Evolutionary conservation across 2,329 filamentous ascomycete genomes (phyloP).

Genomic region (Chaetomium globosum): DNA sequence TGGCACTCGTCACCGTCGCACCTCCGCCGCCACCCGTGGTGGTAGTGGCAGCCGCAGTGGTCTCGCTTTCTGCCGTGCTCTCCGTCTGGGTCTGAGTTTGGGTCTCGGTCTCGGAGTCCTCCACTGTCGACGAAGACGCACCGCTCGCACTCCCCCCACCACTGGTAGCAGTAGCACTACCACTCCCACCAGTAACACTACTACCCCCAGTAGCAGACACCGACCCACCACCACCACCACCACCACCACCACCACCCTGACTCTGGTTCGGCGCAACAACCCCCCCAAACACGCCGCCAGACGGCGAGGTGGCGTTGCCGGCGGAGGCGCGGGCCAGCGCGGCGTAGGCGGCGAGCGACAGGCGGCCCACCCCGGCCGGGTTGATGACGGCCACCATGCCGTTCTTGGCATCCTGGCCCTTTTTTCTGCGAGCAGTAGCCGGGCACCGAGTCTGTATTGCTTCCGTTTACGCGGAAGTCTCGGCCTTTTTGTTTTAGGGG

Average conservation of each 20-base stretch:
- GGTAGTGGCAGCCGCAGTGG: neutral
- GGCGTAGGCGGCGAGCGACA: conserved; percentile 31
- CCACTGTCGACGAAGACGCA: neutral
- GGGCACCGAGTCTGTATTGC: conserved; percentile 48
- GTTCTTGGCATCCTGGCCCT: conserved; percentile 49
- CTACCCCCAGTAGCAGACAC: neutral
- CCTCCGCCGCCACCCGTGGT: neutral
- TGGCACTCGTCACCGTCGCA: neutral
- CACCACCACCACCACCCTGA: neutral
- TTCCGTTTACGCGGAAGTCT: conserved; percentile 50
- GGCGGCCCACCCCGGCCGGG: conserved; percentile 18
- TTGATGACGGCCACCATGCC: conserved; percentile 54
- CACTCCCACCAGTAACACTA: neutral
- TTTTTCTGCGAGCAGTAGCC: conserved; percentile 49
- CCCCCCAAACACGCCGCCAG: conserved; percentile 30
- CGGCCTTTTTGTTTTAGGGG: conserved; percentile 11
- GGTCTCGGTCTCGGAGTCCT: neutral
- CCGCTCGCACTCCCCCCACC: neutral
- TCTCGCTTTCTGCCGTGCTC: neutral
- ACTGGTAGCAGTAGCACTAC: neutral
- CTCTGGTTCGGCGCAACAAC: conserved; percentile 19
- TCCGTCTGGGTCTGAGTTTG: neutral
- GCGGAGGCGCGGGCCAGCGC: conserved; percentile 27
- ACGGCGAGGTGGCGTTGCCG: conserved; percentile 30
- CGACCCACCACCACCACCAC: neutral